These are phyloP conservation scores for Wilcoxina mikolae DNA, from an alignment of 495 filamentous ascomycete genomes.

Conservation along the genomic window DNA sequence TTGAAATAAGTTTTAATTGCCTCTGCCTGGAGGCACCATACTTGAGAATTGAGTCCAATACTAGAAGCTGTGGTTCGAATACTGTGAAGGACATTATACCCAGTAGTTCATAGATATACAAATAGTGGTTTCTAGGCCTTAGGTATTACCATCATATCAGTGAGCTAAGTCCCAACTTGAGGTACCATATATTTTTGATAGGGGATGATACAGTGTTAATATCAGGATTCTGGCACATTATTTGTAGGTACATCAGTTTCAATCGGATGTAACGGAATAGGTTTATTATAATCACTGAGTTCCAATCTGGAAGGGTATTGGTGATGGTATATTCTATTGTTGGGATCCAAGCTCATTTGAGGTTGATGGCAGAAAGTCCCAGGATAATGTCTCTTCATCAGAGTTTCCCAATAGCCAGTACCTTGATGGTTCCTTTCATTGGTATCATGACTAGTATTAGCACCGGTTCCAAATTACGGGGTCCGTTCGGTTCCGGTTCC, in stretches of 20 bases:
- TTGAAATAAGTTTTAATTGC: background rate
- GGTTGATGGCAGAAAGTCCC: background rate
- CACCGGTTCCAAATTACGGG: no score
- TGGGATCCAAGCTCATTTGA: background rate
- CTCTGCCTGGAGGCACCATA: background rate
- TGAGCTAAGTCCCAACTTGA: background rate
- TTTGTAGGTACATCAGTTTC: background rate
- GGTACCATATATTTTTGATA: background rate
- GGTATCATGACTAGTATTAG: no score
- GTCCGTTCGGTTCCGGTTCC: no score
- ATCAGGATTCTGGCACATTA: background rate
- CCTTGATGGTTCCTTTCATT: background rate
- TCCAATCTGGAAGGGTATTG: background rate
- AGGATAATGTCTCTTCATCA: background rate
- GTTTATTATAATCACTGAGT: background rate
- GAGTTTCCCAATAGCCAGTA: background rate
- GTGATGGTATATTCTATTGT: background rate
- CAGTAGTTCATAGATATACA: background rate
- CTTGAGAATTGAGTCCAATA: background rate
- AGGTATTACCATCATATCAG: background rate
- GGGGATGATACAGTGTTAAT: background rate
- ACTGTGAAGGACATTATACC: background rate
- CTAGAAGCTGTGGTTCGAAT: background rate
- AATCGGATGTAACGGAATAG: background rate
- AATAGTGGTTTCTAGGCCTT: background rate